phyloP scores from a whole-genome alignment of 306 rosid genomes.

The Quercus robur region DNA sequence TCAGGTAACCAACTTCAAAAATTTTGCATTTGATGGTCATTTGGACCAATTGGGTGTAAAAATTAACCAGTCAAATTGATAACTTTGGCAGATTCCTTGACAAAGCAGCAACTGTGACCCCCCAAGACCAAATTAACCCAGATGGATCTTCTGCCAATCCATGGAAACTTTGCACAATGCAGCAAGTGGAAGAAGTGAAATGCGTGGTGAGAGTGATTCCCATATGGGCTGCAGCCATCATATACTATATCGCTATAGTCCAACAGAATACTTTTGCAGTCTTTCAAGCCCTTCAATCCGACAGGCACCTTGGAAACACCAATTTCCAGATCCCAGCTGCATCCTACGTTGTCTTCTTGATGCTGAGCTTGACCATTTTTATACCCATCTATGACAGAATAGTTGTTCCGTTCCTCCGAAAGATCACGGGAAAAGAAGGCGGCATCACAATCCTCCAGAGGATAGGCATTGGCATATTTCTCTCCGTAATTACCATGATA shows the following conservation, averaged over 20 bases:
- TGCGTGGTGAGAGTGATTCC: slow-evolving; percentile 72
- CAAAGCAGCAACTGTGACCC: slow-evolving; percentile 68
- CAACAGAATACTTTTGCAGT: slow-evolving; percentile 60
- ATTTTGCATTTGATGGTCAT: slow-evolving; percentile 11
- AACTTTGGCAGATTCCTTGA: slow-evolving; percentile 49
- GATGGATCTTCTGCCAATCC: slow-evolving; percentile 76
- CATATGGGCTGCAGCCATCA: slow-evolving; percentile 50
- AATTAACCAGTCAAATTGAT: neutral
- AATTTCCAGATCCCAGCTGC: slow-evolving; percentile 69
- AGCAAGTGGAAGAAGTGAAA: slow-evolving; percentile 90
- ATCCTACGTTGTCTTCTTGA: slow-evolving; percentile 50
- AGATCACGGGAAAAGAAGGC: slow-evolving; percentile 50
- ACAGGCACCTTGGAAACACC: slow-evolving; percentile 46
- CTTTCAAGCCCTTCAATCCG: slow-evolving; percentile 83
- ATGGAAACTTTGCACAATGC: slow-evolving; percentile 76
- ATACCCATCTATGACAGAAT: slow-evolving; percentile 66
- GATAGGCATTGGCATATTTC: slow-evolving; percentile 63
- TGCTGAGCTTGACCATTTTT: slow-evolving; percentile 58
- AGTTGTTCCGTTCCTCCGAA: slow-evolving; percentile 52
- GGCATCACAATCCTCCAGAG: slow-evolving; percentile 82
- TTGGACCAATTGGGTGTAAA: neutral
- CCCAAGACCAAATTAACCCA: slow-evolving; percentile 41
- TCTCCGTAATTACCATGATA: slow-evolving; percentile 39
- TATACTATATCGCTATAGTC: slow-evolving; percentile 32
- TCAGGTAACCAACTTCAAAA: slow-evolving; percentile 45